Conservation (phyloP, 805 yeast species). For the Ogataea pini region DNA sequence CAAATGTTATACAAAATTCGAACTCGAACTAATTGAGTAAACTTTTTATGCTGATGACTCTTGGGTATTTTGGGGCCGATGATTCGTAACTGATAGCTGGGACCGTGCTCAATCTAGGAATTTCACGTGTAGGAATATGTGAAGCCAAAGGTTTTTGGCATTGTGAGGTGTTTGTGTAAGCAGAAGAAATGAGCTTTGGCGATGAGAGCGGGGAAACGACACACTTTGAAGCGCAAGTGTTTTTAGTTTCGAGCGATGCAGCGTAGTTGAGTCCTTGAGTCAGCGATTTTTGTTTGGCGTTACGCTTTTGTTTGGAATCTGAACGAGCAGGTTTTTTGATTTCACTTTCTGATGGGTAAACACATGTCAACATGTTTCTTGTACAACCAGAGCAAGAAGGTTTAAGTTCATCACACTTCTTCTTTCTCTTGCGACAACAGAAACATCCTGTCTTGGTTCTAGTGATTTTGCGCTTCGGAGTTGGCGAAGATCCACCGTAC, state of each 20-base stretch:
- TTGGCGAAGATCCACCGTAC: constrained; percentile 3
- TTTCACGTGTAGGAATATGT: constrained; percentile 1
- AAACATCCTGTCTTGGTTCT: constrained; percentile 41
- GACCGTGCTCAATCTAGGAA: constrained; percentile 5
- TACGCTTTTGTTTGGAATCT: constrained; percentile 7
- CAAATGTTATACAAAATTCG: background rate
- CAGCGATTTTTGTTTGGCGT: constrained; percentile 1
- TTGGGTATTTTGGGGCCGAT: constrained; percentile 10
- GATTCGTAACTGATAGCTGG: constrained; percentile 5
- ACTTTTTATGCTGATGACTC: constrained; percentile 29
- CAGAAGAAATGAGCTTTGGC: constrained; percentile 22
- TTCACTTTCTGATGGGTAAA: constrained; percentile 32
- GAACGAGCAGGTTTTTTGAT: constrained; percentile 15
- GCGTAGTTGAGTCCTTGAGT: background rate
- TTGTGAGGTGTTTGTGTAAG: constrained; percentile 6
- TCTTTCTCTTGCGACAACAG: constrained; percentile 40
- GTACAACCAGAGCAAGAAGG: constrained; percentile 39
- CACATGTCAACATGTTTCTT: constrained; percentile 36
- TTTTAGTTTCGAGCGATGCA: background rate
- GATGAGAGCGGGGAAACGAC: constrained; percentile 32
- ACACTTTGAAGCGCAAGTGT: constrained; percentile 13
- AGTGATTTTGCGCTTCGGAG: constrained; percentile 32
- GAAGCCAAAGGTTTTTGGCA: background rate
- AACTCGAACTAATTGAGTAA: constrained; percentile 25
- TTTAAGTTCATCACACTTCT: constrained; percentile 39